Percentiles rank a stretch among this genome's conserved stretches.
Conservation (phyloP, 2,329 filamentous ascomycete genomes). For the Huntiella decipiens region DNA sequence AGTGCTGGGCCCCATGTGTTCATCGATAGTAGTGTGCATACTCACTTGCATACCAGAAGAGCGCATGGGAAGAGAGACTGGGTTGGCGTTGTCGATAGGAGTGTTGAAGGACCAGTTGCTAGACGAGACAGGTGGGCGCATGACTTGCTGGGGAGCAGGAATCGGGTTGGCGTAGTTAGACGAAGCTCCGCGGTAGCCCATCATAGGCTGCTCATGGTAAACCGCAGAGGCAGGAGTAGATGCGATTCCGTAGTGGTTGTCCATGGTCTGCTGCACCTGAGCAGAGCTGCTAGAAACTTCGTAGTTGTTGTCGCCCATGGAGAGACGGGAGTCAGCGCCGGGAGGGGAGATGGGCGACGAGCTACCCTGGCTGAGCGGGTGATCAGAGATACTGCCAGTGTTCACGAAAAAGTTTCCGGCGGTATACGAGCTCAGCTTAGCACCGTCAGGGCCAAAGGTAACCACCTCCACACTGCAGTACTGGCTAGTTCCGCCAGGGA, state of each 20-base stretch:
- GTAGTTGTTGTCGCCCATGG: background rate
- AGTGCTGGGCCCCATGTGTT: background rate
- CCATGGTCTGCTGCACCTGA: background rate
- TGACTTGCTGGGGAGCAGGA: background rate
- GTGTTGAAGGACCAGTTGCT: constrained; percentile 13
- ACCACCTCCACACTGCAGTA: constrained; percentile 30
- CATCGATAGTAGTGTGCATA: background rate
- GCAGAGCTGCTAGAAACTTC: background rate
- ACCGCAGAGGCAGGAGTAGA: background rate
- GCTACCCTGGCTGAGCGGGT: background rate
- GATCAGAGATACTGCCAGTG: background rate
- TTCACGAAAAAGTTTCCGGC: constrained; percentile 1
- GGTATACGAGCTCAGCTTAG: constrained; percentile 21
- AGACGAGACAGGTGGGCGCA: constrained; percentile 18
- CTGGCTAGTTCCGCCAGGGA: constrained; percentile 32
- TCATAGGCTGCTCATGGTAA: background rate
- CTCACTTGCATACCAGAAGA: background rate
- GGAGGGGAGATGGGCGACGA: background rate
- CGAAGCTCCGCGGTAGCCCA: background rate
- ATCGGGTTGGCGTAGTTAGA: background rate
- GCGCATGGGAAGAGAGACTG: background rate
- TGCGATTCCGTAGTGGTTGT: background rate
- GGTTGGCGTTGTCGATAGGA: background rate
- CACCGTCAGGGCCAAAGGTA: constrained; percentile 31
- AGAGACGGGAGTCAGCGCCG: background rate